phyloP scores from a whole-genome alignment of 805 yeast genomes.

The Saccharomycopsis selenospora region DNA sequence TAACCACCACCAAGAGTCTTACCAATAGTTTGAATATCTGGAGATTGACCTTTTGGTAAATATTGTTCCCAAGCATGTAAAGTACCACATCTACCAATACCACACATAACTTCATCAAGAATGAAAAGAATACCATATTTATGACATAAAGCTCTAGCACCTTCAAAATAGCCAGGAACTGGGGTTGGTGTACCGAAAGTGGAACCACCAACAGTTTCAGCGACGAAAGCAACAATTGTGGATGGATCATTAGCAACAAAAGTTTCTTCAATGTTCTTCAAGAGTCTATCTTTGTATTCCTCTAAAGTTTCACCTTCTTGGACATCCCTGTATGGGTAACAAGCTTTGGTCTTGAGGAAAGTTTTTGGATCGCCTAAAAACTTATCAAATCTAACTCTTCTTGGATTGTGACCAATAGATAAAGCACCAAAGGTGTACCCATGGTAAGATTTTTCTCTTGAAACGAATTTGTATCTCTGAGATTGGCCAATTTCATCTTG shows the following conservation, averaged over 20 bases:
- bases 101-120: constrained; percentile 52
- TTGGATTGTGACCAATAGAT: constrained; percentile 34
- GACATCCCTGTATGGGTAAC: constrained; percentile 28
- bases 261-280: constrained; percentile 36
- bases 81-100: constrained; percentile 45
- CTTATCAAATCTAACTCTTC: constrained; percentile 31
- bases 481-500: constrained; percentile 37
- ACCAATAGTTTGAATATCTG: constrained; percentile 43
- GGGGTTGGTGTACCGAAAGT: constrained; percentile 39
- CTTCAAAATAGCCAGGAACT: constrained; percentile 40
- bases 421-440: constrained; percentile 43
- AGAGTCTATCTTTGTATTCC: constrained; percentile 34
- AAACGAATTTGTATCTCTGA: constrained; percentile 36
- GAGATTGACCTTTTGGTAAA: constrained; percentile 32
- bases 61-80: constrained; percentile 40
- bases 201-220: constrained; percentile 43
- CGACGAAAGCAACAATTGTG: constrained; percentile 37
- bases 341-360: constrained; percentile 14
- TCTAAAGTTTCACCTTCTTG: constrained; percentile 32
- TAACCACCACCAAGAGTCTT: constrained; percentile 43
- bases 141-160: constrained; percentile 38
- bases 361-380: constrained; percentile 12
- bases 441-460: constrained; percentile 42
- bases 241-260: constrained; percentile 37
- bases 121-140: constrained; percentile 44